Conservation (phyloP, 768 basidiomycete species). For the Rhizopogon sp. region DNA sequence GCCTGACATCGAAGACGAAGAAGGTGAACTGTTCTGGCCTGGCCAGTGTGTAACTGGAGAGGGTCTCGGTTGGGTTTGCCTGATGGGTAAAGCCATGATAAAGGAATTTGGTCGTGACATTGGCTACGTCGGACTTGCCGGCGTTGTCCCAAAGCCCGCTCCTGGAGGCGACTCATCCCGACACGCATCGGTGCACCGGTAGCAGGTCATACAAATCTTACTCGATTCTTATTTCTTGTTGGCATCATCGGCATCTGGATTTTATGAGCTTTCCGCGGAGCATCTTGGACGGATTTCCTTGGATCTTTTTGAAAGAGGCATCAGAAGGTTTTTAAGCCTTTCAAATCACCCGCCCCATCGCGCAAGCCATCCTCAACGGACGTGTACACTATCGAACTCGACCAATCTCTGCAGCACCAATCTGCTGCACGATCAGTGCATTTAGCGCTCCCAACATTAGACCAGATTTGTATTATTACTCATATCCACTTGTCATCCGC, state of each 20-base stretch:
- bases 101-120: slow-evolving; percentile 73
- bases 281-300: slow-evolving; percentile 24
- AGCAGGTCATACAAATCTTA: slow-evolving; percentile 7
- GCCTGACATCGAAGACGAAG: slow-evolving; percentile 80
- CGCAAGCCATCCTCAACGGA: slow-evolving; percentile 7
- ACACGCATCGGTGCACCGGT: slow-evolving; percentile 27
- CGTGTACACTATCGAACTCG: slow-evolving; percentile 17
- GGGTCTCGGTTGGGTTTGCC: slow-evolving; percentile 83
- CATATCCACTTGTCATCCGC: slow-evolving; percentile 21
- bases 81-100: slow-evolving; percentile 85
- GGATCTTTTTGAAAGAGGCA: slow-evolving; percentile 12
- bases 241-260: slow-evolving; percentile 22
- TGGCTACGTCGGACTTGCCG: slow-evolving; percentile 67
- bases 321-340: slow-evolving; percentile 7
- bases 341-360: slow-evolving; percentile 11
- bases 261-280: slow-evolving; percentile 20
- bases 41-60: slow-evolving; percentile 68
- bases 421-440: slow-evolving; percentile 12
- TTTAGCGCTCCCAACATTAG: slow-evolving; percentile 7
- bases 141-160: slow-evolving; percentile 68
- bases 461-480: slow-evolving; percentile 29
- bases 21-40: slow-evolving; percentile 85
- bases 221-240: slow-evolving; percentile 24
- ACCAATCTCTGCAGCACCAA: slow-evolving; percentile 13
- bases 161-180: slow-evolving; percentile 26